phyloP scores from a whole-genome alignment of 2,329 filamentous ascomycete species.

The Diaporthe australafricana region DNA sequence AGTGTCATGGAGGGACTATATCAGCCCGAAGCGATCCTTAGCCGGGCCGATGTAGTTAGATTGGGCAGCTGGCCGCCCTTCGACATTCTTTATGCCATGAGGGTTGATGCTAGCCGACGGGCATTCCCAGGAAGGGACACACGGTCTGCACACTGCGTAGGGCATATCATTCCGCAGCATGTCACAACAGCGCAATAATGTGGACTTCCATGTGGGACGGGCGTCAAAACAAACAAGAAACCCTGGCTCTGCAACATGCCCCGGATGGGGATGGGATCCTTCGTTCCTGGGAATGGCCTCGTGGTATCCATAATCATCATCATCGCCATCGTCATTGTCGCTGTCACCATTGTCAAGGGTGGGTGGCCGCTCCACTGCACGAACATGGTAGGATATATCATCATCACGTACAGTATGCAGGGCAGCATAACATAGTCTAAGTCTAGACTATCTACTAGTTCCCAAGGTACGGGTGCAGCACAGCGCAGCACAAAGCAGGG shows the following conservation, averaged over 20 bases:
- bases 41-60: neutral
- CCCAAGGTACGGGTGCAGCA: neutral
- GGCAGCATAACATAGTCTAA: too few relatives aligned
- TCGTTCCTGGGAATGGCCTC: neutral
- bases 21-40: neutral
- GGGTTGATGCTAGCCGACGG: conserved; percentile 16
- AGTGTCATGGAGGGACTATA: neutral
- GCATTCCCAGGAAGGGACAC: neutral
- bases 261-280: neutral
- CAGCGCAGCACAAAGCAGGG: neutral
- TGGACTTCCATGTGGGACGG: conserved; percentile 13
- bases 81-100: conserved; percentile 12
- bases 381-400: conserved; percentile 8
- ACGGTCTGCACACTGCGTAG: neutral
- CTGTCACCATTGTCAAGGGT: neutral
- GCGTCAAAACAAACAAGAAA: conserved; percentile 7
- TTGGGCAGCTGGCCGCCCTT: neutral
- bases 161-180: neutral
- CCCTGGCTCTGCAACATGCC: conserved; percentile 2
- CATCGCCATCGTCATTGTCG: neutral
- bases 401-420: conserved; percentile 17
- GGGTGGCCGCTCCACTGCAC: neutral
- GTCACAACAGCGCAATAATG: neutral
- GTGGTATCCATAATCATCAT: neutral
- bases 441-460: neutral